Evolutionary conservation across 108 stramenopile species (phyloP).

Genomic region (Cyclotella baltica): DNA sequence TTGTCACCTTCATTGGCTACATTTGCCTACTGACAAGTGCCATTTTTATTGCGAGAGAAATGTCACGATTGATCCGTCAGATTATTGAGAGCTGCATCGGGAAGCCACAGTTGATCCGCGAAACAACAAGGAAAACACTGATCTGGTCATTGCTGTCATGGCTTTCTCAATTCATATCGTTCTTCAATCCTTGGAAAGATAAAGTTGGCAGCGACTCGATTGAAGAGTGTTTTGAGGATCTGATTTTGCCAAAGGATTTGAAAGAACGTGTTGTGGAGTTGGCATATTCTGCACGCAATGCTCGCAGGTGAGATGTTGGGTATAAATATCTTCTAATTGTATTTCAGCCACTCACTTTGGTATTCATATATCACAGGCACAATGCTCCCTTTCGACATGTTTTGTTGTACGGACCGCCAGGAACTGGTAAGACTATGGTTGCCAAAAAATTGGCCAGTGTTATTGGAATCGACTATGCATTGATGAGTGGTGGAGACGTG

Average conservation of each 20-base stretch:
- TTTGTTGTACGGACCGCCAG: constrained; percentile 67
- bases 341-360: too few species aligned
- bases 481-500: constrained; percentile 91
- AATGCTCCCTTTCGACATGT: constrained; percentile 82
- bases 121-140: constrained; percentile 65
- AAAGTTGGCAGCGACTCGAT: constrained; percentile 25
- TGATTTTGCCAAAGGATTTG: constrained; percentile 66
- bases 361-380: too few species aligned
- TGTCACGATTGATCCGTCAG: constrained; percentile 50
- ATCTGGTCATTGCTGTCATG: constrained; percentile 38
- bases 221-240: constrained; percentile 59
- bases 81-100: constrained; percentile 74
- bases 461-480: constrained; percentile 84
- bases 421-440: constrained; percentile 80
- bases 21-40: constrained; percentile 43
- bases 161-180: constrained; percentile 14
- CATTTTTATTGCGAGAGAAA: constrained; percentile 57
- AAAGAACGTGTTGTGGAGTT: constrained; percentile 71
- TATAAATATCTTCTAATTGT: too few species aligned
- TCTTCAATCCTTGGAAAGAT: constrained; percentile 17
- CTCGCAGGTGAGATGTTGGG: too few species aligned
- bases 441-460: constrained; percentile 66
- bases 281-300: constrained; percentile 73
- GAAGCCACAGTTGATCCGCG: constrained; percentile 75
- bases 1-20: constrained; percentile 54